Conservation (phyloP, 148 eudicot species). For the Heliosperma pusillum region DNA sequence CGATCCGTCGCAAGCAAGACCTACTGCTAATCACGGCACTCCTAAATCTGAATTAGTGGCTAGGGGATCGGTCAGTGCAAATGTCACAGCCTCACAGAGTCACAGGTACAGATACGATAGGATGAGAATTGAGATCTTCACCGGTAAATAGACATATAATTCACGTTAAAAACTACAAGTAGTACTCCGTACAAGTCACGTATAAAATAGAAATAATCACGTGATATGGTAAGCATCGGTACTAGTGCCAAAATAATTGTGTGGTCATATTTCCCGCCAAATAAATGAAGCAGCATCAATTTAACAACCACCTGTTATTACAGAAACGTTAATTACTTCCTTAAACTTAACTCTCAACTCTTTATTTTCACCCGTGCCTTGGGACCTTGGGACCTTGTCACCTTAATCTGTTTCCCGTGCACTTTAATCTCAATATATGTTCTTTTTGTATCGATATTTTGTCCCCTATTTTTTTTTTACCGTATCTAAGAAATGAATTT, state of each 20-base stretch:
- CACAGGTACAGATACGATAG: too few species aligned
- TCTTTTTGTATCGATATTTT: too few species aligned
- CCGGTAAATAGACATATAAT: background rate
- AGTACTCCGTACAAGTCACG: background rate
- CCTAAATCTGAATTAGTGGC: too few species aligned
- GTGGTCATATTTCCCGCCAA: conserved; percentile 20
- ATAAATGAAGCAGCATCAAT: conserved; percentile 1
- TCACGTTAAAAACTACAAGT: background rate
- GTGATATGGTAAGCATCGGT: background rate
- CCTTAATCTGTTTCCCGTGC: too few species aligned
- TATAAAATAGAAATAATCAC: background rate
- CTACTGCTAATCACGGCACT: too few species aligned
- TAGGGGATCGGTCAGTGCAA: too few species aligned
- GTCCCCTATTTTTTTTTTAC: too few species aligned
- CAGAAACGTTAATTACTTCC: background rate
- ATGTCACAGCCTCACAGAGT: too few species aligned
- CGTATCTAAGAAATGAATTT: too few species aligned
- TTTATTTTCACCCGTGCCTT: background rate
- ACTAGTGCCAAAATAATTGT: background rate
- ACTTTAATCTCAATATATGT: too few species aligned
- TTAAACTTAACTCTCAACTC: background rate
- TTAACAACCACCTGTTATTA: background rate
- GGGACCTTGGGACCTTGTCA: background rate
- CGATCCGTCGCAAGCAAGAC: too few species aligned
- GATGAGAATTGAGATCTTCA: too few species aligned